Percentiles rank a stretch among this genome's conserved stretches.
Conservation (phyloP, 306 rosid species). For the Quercus parvula region DNA sequence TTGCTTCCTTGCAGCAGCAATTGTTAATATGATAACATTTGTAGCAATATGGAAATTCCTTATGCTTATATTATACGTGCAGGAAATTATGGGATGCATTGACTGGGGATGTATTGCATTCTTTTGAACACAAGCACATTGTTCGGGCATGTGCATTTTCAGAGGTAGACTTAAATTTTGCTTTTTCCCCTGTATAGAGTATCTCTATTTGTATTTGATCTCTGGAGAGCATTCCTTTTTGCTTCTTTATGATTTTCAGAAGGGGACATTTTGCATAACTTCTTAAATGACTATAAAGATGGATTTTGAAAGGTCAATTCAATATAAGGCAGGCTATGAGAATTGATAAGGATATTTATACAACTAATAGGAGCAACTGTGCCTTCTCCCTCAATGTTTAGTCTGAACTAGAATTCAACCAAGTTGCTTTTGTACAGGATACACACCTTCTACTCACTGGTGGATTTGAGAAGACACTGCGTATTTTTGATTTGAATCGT, state of each 20-base stretch:
- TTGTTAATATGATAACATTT: background rate
- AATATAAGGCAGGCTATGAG: too few relatives aligned
- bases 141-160: conserved; percentile 96
- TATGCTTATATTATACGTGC: conserved; percentile 31
- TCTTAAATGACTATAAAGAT: too few relatives aligned
- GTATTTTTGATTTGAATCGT: conserved; percentile 86
- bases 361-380: too few relatives aligned
- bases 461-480: conserved; percentile 86
- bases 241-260: background rate
- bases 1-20: too few relatives aligned
- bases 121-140: conserved; percentile 98
- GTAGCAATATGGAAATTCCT: background rate
- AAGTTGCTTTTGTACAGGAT: conserved; percentile 45
- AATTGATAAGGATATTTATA: too few relatives aligned
- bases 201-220: too few relatives aligned
- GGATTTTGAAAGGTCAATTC: too few relatives aligned
- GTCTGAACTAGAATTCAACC: too few relatives aligned
- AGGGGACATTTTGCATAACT: too few relatives aligned
- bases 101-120: conserved; percentile 83
- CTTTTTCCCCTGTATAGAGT: background rate
- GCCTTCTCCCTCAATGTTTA: background rate
- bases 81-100: conserved; percentile 99
- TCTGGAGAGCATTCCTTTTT: background rate
- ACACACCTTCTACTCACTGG: conserved; percentile 89
- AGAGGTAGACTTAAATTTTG: conserved; percentile 52